A percentile compares a stretch with the other conserved stretches of the same genome.
Conservation (phyloP, 352 stramenopile genomes). For the Proteromonas lacertae region DNA sequence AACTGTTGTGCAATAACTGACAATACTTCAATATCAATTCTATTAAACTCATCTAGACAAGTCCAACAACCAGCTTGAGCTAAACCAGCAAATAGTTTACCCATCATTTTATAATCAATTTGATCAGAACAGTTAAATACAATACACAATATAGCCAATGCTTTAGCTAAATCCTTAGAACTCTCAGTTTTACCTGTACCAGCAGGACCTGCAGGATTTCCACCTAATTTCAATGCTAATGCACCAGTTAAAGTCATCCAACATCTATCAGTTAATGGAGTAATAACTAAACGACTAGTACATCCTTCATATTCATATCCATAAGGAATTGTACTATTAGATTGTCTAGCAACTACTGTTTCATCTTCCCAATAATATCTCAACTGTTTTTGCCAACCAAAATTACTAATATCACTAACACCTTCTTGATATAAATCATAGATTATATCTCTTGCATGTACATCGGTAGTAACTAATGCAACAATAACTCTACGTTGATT, state of each 20-base stretch:
- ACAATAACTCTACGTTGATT: constrained; percentile 60
- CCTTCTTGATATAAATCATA: constrained; percentile 39
- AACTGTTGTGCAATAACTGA: constrained; percentile 61
- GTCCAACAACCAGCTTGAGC: constrained; percentile 56
- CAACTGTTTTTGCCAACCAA: constrained; percentile 68
- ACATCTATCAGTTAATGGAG: constrained; percentile 41
- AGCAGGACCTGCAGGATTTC: constrained; percentile 32
- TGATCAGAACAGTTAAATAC: constrained; percentile 65
- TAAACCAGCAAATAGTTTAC: constrained; percentile 56
- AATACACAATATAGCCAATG: constrained; percentile 47
- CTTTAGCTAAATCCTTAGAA: constrained; percentile 46
- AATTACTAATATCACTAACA: constrained; percentile 28
- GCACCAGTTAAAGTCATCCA: constrained; percentile 55
- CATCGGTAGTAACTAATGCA: constrained; percentile 52
- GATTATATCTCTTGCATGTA: constrained; percentile 58
- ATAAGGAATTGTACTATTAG: constrained; percentile 44
- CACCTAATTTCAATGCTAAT: constrained; percentile 41
- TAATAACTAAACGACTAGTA: constrained; percentile 34
- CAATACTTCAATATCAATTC: constrained; percentile 54
- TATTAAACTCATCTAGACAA: constrained; percentile 70
- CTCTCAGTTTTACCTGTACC: constrained; percentile 60
- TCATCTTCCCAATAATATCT: constrained; percentile 72
- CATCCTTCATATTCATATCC: constrained; percentile 73
- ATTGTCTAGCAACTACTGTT: constrained; percentile 36
- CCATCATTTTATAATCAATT: constrained; percentile 47